These are phyloP conservation scores for Phytophthora capsici DNA, from an alignment of 352 stramenopile genomes.

Conservation along the genomic window DNA sequence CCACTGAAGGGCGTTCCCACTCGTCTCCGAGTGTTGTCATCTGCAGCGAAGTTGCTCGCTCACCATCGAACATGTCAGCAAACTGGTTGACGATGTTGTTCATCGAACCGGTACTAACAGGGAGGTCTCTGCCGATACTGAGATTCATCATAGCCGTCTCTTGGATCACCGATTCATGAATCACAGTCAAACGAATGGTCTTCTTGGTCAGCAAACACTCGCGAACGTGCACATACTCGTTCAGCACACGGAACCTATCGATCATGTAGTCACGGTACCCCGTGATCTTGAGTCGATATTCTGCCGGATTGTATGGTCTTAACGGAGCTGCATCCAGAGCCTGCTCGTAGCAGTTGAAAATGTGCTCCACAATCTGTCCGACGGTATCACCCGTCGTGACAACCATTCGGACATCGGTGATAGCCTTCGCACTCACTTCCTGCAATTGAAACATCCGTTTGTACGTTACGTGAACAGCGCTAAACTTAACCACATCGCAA, in stretches of 20 bases:
- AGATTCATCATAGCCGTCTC: slow-evolving; percentile 82
- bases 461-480: slow-evolving; percentile 78
- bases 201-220: slow-evolving; percentile 89
- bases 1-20: slow-evolving; percentile 58
- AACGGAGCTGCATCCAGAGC: slow-evolving; percentile 76
- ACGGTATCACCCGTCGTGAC: slow-evolving; percentile 84
- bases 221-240: slow-evolving; percentile 90
- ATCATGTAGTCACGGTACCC: slow-evolving; percentile 89
- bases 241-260: slow-evolving; percentile 80
- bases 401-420: slow-evolving; percentile 88
- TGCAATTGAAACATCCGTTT: slow-evolving; percentile 86
- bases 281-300: slow-evolving; percentile 89
- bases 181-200: slow-evolving; percentile 81
- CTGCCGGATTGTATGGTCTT: slow-evolving; percentile 75
- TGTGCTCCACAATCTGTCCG: slow-evolving; percentile 89
- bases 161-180: slow-evolving; percentile 88
- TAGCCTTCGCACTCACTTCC: slow-evolving; percentile 83
- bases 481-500: slow-evolving; percentile 83
- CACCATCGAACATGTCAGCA: slow-evolving; percentile 60
- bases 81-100: slow-evolving; percentile 59
- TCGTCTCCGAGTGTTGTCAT: slow-evolving; percentile 81
- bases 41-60: slow-evolving; percentile 63
- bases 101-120: slow-evolving; percentile 38
- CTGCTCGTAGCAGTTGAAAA: slow-evolving; percentile 90
- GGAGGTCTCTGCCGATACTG: slow-evolving; percentile 73